Percentiles rank a stretch among this genome's conserved stretches.
phyloP scores from a whole-genome alignment of 2,329 filamentous ascomycete genomes.

The Epicoccum sorghinum region DNA sequence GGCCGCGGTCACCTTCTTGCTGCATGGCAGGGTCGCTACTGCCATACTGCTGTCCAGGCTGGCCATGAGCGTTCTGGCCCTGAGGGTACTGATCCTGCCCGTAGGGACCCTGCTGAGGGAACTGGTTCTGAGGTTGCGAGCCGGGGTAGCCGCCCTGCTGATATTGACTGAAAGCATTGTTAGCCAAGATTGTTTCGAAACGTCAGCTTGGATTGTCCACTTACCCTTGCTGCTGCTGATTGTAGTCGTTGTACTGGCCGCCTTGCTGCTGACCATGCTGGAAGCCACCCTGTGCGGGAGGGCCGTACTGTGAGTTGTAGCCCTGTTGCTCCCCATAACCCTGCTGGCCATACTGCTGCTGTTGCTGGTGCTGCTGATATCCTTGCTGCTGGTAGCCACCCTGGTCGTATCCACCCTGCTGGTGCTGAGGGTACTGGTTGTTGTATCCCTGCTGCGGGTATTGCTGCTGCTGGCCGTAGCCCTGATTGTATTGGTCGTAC shows the following conservation, averaged over 20 bases:
- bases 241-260: conserved; percentile 36
- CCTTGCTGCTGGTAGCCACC: conserved; percentile 37
- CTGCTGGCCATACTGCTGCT: conserved; percentile 35
- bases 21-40: conserved; percentile 54
- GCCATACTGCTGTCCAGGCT: conserved; percentile 48
- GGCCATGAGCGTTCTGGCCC: conserved; percentile 42
- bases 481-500: conserved; percentile 55
- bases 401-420: conserved; percentile 41
- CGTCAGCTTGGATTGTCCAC: conserved; percentile 9
- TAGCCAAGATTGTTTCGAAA: conserved; percentile 24
- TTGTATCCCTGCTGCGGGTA: conserved; percentile 42
- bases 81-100: conserved; percentile 47
- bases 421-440: conserved; percentile 28
- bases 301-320: conserved; percentile 50
- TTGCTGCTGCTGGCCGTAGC: conserved; percentile 42
- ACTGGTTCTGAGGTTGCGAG: conserved; percentile 43
- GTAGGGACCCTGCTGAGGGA: conserved; percentile 51
- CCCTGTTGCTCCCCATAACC: conserved; percentile 45
- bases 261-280: conserved; percentile 50
- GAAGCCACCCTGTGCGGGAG: conserved; percentile 57
- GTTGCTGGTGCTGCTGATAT: conserved; percentile 41
- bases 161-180: conserved; percentile 29
- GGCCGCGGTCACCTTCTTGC: conserved; percentile 62
- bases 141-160: conserved; percentile 41
- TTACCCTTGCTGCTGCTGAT: conserved; percentile 47